Evolutionary conservation across 2,329 filamentous ascomycete species (phyloP).

Genomic region (Tolypocladium inflatum): DNA sequence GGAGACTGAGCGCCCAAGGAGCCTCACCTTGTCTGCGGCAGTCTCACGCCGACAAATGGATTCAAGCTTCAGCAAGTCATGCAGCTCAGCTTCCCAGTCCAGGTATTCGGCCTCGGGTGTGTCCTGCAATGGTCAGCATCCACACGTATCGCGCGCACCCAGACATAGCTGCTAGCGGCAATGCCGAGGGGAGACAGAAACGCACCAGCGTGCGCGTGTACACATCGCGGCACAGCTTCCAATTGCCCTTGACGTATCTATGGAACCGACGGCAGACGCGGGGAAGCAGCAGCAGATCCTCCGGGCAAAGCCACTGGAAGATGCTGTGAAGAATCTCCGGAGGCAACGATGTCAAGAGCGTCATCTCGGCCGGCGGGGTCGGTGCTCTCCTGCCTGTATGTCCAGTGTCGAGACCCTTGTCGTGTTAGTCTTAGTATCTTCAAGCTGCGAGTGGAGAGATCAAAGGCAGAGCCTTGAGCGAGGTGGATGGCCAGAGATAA

Average conservation of each 20-base stretch:
- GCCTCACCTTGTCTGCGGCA: conserved; percentile 29
- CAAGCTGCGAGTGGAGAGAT: neutral
- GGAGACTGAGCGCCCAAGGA: neutral
- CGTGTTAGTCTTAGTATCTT: neutral
- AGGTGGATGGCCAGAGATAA: neutral
- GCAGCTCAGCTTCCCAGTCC: conserved; percentile 34
- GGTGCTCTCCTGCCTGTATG: neutral
- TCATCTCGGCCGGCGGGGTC: neutral
- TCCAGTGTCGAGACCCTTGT: neutral
- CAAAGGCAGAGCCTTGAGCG: neutral
- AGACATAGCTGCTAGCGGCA: neutral
- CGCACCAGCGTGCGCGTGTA: conserved; percentile 50
- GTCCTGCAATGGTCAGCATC: conserved; percentile 14
- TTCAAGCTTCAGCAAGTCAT: conserved; percentile 33
- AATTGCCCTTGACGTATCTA: conserved; percentile 46
- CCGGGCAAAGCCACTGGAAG: conserved; percentile 43
- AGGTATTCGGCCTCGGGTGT: conserved; percentile 21
- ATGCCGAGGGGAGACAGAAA: neutral
- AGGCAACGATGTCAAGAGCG: conserved; percentile 31
- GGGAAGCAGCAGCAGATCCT: conserved; percentile 44
- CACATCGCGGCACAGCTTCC: conserved; percentile 48
- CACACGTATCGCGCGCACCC: neutral
- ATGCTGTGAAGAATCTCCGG: conserved; percentile 56
- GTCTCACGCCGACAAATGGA: conserved; percentile 26
- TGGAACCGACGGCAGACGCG: conserved; percentile 43